These are phyloP conservation scores for Leucosporidium creatinivorum DNA, from an alignment of 768 basidiomycete genomes.

Conservation along the genomic window DNA sequence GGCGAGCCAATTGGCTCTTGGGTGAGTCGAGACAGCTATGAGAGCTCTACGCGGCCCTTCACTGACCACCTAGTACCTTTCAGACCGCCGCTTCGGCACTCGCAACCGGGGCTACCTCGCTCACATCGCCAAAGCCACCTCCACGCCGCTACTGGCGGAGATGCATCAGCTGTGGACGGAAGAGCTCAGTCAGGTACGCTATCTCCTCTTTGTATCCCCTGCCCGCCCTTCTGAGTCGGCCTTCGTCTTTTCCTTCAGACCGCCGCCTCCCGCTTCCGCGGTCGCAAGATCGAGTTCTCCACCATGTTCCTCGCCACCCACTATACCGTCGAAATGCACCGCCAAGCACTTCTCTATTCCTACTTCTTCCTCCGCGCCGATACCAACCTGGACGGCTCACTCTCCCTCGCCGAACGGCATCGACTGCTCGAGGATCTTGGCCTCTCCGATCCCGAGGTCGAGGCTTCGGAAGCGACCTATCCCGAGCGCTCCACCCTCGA, in stretches of 20 bases:
- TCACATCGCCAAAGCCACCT: slow-evolving; percentile 45
- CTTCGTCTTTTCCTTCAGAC: slow-evolving; percentile 36
- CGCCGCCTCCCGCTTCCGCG: slow-evolving; percentile 38
- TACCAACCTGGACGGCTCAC: slow-evolving; percentile 3
- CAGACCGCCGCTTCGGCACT: slow-evolving; percentile 44
- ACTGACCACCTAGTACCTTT: neutral
- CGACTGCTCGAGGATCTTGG: slow-evolving; percentile 14
- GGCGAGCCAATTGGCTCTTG: slow-evolving; percentile 42
- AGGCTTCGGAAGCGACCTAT: neutral
- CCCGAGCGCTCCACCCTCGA: slow-evolving; percentile 3
- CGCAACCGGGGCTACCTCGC: slow-evolving; percentile 45
- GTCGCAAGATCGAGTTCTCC: slow-evolving; percentile 15
- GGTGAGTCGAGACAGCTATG: neutral
- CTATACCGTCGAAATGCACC: slow-evolving; percentile 32
- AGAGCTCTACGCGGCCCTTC: neutral
- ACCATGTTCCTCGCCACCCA: slow-evolving; percentile 27
- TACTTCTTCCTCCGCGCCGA: slow-evolving; percentile 17
- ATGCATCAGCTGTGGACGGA: slow-evolving; percentile 39
- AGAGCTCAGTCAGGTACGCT: slow-evolving; percentile 23
- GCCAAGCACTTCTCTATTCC: slow-evolving; percentile 28
- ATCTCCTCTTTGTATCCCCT: no score
- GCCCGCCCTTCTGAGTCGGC: no score
- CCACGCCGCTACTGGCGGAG: slow-evolving; percentile 43
- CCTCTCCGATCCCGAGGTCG: neutral
- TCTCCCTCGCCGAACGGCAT: slow-evolving; percentile 18